A percentile compares a stretch with the other conserved stretches of the same genome.
phyloP scores from a whole-genome alignment of 805 yeast species.

The Metschnikowia lochheadii region DNA sequence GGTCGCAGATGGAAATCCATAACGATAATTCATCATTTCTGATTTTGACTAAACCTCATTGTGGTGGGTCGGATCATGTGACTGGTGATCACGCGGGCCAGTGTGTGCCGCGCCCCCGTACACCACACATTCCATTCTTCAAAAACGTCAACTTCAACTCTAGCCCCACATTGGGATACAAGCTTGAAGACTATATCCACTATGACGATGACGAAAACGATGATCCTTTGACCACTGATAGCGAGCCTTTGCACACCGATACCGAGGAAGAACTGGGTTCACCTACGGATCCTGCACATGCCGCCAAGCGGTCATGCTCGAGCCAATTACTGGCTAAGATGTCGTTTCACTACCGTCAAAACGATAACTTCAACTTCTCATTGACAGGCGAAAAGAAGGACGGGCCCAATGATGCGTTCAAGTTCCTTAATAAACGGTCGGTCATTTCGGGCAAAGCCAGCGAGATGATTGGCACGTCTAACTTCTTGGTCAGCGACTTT shows the following conservation, averaged over 20 bases:
- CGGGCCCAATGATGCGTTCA: conserved; percentile 26
- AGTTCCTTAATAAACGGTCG: conserved; percentile 33
- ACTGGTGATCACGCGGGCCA: not conserved
- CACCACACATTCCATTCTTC: conserved; percentile 32
- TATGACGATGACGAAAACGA: conserved; percentile 25
- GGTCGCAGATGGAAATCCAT: conserved; percentile 30
- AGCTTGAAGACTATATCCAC: conserved; percentile 34
- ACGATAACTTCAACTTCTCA: conserved; percentile 34
- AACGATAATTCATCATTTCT: conserved; percentile 34
- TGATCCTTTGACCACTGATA: conserved; percentile 8
- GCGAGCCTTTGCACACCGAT: conserved; percentile 10
- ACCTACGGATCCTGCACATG: conserved; percentile 9
- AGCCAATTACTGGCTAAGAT: conserved; percentile 20
- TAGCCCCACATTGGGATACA: conserved; percentile 22
- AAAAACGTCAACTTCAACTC: conserved; percentile 34
- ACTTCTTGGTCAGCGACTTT: conserved; percentile 40
- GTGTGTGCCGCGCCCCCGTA: conserved; percentile 5
- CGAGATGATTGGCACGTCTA: conserved; percentile 42
- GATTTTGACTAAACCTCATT: conserved; percentile 18
- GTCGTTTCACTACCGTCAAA: conserved; percentile 36
- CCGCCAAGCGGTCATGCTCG: not conserved
- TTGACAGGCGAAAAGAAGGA: conserved; percentile 16
- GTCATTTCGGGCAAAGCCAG: conserved; percentile 39
- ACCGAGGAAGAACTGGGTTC: conserved; percentile 16
- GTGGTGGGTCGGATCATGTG: too few relatives aligned